Base-by-base conservation (phyloP, 73 alveolate species). In the Uronychia binucleata region DNA sequence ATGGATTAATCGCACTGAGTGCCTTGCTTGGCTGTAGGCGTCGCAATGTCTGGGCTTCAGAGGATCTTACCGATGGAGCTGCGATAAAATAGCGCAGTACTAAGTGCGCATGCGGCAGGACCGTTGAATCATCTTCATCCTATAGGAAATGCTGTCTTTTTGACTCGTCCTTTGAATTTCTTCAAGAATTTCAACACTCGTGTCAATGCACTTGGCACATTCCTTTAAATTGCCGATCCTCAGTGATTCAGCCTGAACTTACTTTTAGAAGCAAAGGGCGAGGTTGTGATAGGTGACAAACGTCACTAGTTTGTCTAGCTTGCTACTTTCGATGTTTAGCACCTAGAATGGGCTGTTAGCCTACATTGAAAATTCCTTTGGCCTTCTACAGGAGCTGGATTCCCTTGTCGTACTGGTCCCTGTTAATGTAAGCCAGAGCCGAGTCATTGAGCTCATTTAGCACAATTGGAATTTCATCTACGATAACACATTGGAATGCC, bases 391-490 rank as follows among this genome's bases (percentile, higher is more conserved):
- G 46, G 8, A 89, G 78, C 1, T 80, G 59, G 19, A 89, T 59
- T 26, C 91, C 95, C 33, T 79, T 89, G 29, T 89, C 95, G 60
- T 27, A 84, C 29, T 89, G 81, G 27, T 89, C 95, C 74, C 90
- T 84, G 27, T 79, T 57, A 27, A 89, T 84, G 57, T 67, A 89
- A 28, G 81, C 80, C 13, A 89, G 79, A 5, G 95, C 91, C 1
- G 86, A 35, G 77, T 89, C 95, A 59, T 84, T 84, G 8, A 89
- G 59, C 30, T 89, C 95, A 46, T 77, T 58, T 0, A 89, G 58
- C n/a, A 89, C 92, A 1, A 89, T 75, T n/a, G 95, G 95, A 1
- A 89, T 87, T 59, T 89, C 95, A 29, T 89, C 93, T 87, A 87
- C 27, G 57, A 31, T 28, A 30, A 8, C 1, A 31, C 13, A 74